phyloP scores from a whole-genome alignment of 2,329 filamentous ascomycete genomes.

The Colletotrichum sp. region DNA sequence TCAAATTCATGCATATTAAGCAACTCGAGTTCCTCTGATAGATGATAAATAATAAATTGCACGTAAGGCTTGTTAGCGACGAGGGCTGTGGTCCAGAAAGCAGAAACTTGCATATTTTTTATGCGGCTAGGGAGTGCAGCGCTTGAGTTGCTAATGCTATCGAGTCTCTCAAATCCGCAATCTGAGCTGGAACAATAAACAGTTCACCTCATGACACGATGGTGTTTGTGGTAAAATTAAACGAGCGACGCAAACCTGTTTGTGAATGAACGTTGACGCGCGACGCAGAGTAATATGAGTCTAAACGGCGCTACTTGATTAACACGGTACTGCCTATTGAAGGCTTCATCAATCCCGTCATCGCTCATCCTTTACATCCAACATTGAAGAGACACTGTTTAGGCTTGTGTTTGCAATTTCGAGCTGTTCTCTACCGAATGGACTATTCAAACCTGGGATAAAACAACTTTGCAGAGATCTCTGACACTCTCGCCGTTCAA shows the following conservation, averaged over 20 bases:
- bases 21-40: not conserved
- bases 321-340: not conserved
- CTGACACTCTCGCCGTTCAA: conserved; percentile 34
- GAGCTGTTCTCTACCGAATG: not conserved
- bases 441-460: not conserved
- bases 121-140: not conserved
- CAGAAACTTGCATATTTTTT: not conserved
- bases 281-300: not conserved
- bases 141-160: not conserved
- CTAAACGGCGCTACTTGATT: too few species aligned
- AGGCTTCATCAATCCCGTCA: not conserved
- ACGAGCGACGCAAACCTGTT: not conserved
- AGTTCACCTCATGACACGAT: too few species aligned
- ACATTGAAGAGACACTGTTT: not conserved
- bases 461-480: not conserved
- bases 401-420: not conserved
- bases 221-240: too few species aligned
- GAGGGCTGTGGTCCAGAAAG: not conserved
- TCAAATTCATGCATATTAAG: not conserved
- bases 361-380: not conserved
- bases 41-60: not conserved
- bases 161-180: not conserved
- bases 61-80: not conserved
- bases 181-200: too few species aligned
- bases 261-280: not conserved